A percentile compares a stretch with the other conserved stretches of the same genome.
phyloP scores from a whole-genome alignment of 805 yeast genomes.

The Pichia membranifaciens region DNA sequence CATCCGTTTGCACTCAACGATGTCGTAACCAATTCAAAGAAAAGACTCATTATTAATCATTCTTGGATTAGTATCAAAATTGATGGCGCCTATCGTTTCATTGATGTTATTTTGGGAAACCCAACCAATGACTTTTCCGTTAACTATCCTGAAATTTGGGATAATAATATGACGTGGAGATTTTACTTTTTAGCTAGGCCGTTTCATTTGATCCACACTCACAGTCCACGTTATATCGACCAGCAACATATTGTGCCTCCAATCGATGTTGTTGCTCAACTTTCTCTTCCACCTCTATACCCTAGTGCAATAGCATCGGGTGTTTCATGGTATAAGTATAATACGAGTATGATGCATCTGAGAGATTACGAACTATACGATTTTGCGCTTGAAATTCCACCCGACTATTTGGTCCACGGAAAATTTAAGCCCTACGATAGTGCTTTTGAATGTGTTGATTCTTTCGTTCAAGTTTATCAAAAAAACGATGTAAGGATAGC shows the following conservation, averaged over 20 bases:
- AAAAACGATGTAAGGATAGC: conserved; percentile 57
- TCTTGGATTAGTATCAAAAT: conserved; percentile 80
- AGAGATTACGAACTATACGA: conserved; percentile 76
- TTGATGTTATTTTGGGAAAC: conserved; percentile 69
- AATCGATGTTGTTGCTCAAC: conserved; percentile 67
- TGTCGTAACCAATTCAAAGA: conserved; percentile 24
- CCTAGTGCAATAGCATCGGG: conserved; percentile 66
- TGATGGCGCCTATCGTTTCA: conserved; percentile 70
- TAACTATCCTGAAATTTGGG: conserved; percentile 36
- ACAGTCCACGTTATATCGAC: conserved; percentile 71
- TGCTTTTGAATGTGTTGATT: conserved; percentile 38
- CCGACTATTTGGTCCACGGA: conserved; percentile 61
- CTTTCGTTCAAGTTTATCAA: conserved; percentile 79
- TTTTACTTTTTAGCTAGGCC: conserved; percentile 75
- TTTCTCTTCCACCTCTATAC: conserved; percentile 80
- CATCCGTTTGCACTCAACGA: conserved; percentile 58
- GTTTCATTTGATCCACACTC: conserved; percentile 68
- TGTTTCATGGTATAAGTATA: conserved; percentile 59
- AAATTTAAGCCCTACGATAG: conserved; percentile 38
- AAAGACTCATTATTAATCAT: conserved; percentile 62
- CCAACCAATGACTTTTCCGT: conserved; percentile 43
- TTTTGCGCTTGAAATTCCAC: conserved; percentile 66
- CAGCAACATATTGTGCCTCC: conserved; percentile 88
- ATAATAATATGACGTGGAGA: conserved; percentile 19
- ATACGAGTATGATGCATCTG: conserved; percentile 69